phyloP scores from a whole-genome alignment of 2,329 filamentous ascomycete genomes.

The Colletotrichum zoysiae region DNA sequence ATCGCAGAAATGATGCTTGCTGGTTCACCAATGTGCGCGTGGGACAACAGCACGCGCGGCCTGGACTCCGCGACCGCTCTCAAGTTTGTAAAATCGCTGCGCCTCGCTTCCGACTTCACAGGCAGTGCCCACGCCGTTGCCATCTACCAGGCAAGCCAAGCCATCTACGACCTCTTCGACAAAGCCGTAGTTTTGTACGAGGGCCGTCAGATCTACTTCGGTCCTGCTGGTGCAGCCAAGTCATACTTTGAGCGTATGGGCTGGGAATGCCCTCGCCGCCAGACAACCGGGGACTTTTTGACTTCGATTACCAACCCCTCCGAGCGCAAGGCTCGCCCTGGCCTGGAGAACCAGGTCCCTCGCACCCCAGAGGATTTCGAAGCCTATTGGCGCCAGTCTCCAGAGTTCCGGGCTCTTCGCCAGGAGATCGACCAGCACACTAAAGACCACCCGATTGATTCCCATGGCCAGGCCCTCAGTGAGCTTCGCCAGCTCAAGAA shows the following conservation, averaged over 20 bases:
- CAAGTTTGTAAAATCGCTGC: slow-evolving; percentile 77
- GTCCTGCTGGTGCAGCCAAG: slow-evolving; percentile 69
- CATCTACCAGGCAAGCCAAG: slow-evolving; percentile 78
- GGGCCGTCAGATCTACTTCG: slow-evolving; percentile 83
- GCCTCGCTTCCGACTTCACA: slow-evolving; percentile 74
- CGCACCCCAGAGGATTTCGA: slow-evolving; percentile 79
- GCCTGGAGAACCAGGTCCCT: slow-evolving; percentile 72
- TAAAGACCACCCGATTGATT: slow-evolving; percentile 57
- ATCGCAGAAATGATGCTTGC: slow-evolving; percentile 83
- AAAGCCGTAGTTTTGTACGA: slow-evolving; percentile 82
- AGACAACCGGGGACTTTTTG: slow-evolving; percentile 78
- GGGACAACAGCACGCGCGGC: slow-evolving; percentile 81
- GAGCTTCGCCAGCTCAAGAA: slow-evolving; percentile 63
- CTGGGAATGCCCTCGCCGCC: slow-evolving; percentile 74
- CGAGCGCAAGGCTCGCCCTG: slow-evolving; percentile 67
- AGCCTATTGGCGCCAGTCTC: slow-evolving; percentile 58
- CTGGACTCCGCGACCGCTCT: slow-evolving; percentile 80
- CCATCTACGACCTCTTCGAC: slow-evolving; percentile 80
- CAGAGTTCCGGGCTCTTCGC: slow-evolving; percentile 57
- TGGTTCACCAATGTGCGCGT: slow-evolving; percentile 66
- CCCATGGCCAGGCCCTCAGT: slow-evolving; percentile 53
- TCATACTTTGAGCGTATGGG: slow-evolving; percentile 77
- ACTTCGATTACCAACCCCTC: slow-evolving; percentile 75
- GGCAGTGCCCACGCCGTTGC: slow-evolving; percentile 74
- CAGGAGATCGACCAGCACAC: slow-evolving; percentile 65